These are phyloP conservation scores for Dioscorea alata DNA, from an alignment of 106 monocot genomes.

Conservation along the genomic window DNA sequence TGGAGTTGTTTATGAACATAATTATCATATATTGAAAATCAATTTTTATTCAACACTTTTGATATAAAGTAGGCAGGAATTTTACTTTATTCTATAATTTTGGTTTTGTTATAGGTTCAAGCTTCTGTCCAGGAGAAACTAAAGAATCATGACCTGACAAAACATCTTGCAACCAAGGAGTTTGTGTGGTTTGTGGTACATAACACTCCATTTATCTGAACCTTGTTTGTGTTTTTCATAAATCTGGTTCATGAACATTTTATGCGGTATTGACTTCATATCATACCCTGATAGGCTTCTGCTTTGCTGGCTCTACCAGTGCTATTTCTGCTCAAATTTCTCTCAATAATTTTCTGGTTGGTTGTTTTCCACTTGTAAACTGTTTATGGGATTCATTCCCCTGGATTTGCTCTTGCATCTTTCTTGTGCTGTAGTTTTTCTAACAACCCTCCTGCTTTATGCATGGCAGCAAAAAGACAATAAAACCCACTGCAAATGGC, in stretches of 20 bases:
- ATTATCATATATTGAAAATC: not conserved
- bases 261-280: not conserved
- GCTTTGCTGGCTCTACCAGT: slow-evolving; percentile 54
- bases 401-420: not conserved
- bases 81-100: not conserved
- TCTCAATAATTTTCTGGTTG: slow-evolving; percentile 30
- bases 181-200: slow-evolving; percentile 43
- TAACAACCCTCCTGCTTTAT: not conserved
- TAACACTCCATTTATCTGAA: not conserved
- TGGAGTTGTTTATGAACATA: not conserved
- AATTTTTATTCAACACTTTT: not conserved
- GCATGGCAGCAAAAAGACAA: slow-evolving; percentile 24
- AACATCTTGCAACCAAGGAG: slow-evolving; percentile 42
- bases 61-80: not conserved
- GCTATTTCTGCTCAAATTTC: slow-evolving; percentile 28
- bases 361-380: not conserved
- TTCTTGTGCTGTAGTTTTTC: not conserved
- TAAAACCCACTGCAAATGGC: slow-evolving; percentile 1
- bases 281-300: slow-evolving; percentile 29
- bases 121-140: slow-evolving; percentile 11
- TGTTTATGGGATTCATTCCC: not conserved
- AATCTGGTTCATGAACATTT: not conserved
- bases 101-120: slow-evolving; percentile 22
- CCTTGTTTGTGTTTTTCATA: not conserved
- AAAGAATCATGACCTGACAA: slow-evolving; percentile 37